phyloP scores from a whole-genome alignment of 805 yeast genomes.

The Ogataea corticis region DNA sequence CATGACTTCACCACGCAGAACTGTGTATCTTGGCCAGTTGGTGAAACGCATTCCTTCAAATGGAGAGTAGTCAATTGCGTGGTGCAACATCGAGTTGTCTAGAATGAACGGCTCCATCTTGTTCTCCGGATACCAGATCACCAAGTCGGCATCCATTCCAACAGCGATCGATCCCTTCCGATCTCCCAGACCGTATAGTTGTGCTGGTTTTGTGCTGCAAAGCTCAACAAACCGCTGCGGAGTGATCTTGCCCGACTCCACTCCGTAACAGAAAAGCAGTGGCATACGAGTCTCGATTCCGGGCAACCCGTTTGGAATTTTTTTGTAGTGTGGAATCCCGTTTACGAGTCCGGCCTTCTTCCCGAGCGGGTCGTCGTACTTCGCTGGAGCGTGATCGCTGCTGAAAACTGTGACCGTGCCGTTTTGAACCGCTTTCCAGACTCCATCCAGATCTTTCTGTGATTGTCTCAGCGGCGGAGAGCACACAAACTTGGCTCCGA shows the following conservation, averaged over 20 bases:
- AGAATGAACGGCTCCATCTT: slow-evolving; percentile 29
- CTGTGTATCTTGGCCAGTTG: slow-evolving; percentile 49
- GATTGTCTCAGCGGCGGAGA: slow-evolving; percentile 50
- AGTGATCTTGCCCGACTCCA: slow-evolving; percentile 39
- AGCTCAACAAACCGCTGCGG: slow-evolving; percentile 46
- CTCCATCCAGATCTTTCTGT: slow-evolving; percentile 40
- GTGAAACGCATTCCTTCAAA: slow-evolving; percentile 40
- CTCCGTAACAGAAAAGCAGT: slow-evolving; percentile 44
- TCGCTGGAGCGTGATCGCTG: slow-evolving; percentile 49
- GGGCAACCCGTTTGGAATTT: slow-evolving; percentile 50
- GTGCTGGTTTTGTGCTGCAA: slow-evolving; percentile 47
- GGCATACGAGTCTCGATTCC: slow-evolving; percentile 51
- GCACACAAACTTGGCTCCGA: slow-evolving; percentile 51
- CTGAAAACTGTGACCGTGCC: slow-evolving; percentile 49
- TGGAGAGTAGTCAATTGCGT: slow-evolving; percentile 41
- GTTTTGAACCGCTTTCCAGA: slow-evolving; percentile 46
- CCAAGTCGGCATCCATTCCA: slow-evolving; percentile 50
- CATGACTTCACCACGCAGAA: slow-evolving; percentile 39
- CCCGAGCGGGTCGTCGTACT: slow-evolving; percentile 42
- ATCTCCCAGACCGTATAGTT: slow-evolving; percentile 43
- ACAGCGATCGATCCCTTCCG: slow-evolving; percentile 44
- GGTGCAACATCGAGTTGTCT: slow-evolving; percentile 36
- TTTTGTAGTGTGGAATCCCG: slow-evolving; percentile 42
- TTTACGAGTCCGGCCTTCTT: slow-evolving; percentile 43
- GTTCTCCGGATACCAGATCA: slow-evolving; percentile 47